Conservation (phyloP, 805 yeast genomes). For the Wilhelminamyces savonicus region DNA sequence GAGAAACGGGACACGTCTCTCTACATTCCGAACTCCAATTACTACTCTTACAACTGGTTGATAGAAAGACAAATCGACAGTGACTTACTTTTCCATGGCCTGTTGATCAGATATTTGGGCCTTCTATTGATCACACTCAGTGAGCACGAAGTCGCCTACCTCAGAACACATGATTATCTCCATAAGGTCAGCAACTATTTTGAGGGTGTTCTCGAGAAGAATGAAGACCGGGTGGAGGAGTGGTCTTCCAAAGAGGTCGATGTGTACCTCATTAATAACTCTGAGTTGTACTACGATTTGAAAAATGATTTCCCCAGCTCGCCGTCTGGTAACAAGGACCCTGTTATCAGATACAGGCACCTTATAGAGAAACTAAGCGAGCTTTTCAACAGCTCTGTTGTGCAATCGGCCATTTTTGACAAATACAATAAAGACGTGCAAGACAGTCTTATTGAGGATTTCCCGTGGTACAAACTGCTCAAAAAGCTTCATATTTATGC, state of each 20-base stretch:
- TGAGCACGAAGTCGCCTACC: slow-evolving; percentile 34
- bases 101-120: slow-evolving; percentile 31
- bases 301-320: no score
- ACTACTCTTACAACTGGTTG: slow-evolving; percentile 28
- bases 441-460: slow-evolving; percentile 51
- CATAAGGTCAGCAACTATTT: slow-evolving; percentile 10
- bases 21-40: slow-evolving; percentile 30
- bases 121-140: slow-evolving; percentile 27
- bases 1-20: slow-evolving; percentile 19
- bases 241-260: slow-evolving; percentile 19
- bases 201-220: neutral
- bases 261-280: slow-evolving; percentile 11
- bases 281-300: slow-evolving; percentile 16
- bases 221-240: slow-evolving; percentile 4
- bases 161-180: slow-evolving; percentile 17
- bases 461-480: slow-evolving; percentile 68
- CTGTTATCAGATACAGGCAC: no score
- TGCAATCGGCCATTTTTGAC: slow-evolving; percentile 41
- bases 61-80: slow-evolving; percentile 18
- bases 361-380: neutral
- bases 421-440: slow-evolving; percentile 40
- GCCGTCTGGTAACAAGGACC: no score
- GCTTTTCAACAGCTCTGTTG: slow-evolving; percentile 1
- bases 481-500: slow-evolving; percentile 56
- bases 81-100: slow-evolving; percentile 24